Percentiles rank a stretch among this genome's conserved stretches.
phyloP scores from a whole-genome alignment of 495 filamentous ascomycete species.

The Penicillium mononematosum region DNA sequence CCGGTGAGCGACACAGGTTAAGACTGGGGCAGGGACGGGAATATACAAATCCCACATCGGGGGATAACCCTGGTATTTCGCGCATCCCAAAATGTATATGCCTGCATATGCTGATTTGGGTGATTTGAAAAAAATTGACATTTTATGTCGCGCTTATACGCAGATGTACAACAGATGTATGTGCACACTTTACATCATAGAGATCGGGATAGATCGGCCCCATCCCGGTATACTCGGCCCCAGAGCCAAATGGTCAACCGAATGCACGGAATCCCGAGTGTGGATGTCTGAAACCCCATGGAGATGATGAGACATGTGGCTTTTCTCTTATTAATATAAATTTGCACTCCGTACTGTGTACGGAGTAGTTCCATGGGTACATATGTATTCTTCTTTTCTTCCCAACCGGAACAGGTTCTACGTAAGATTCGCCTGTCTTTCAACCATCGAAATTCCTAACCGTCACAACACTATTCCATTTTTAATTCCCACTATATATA shows the following conservation, averaged over 20 bases:
- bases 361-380: background rate
- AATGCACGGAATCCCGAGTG: slow-evolving; percentile 11
- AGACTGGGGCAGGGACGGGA: slow-evolving; percentile 16
- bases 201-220: slow-evolving; percentile 9
- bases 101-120: background rate
- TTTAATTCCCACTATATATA: no score
- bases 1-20: slow-evolving; percentile 33
- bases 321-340: slow-evolving; percentile 7
- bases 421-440: background rate
- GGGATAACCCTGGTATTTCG: background rate
- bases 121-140: background rate
- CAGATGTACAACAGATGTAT: background rate
- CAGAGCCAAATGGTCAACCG: slow-evolving; percentile 3
- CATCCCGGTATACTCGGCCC: slow-evolving; percentile 10
- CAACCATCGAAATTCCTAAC: no score
- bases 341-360: no score
- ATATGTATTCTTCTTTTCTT: background rate
- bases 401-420: background rate
- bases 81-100: background rate
- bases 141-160: background rate
- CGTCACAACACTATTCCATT: no score
- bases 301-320: slow-evolving; percentile 8
- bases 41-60: slow-evolving; percentile 2
- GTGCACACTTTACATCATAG: no score
- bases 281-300: slow-evolving; percentile 4